Percentiles rank a stretch among this genome's conserved stretches.
Conservation (phyloP, 371 early-diverging fungal species). For the Mucor irregularis region DNA sequence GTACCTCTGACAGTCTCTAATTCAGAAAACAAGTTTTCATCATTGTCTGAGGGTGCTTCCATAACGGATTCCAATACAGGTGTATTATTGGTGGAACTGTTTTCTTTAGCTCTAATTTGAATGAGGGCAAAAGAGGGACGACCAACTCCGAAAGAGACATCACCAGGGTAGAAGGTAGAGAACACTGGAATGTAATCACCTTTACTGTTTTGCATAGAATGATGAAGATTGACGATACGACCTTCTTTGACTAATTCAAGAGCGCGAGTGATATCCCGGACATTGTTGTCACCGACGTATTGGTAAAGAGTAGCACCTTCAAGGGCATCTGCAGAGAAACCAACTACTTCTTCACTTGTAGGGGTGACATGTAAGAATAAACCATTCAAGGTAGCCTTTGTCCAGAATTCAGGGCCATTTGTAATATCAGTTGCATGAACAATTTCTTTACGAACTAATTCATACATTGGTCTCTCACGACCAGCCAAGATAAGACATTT, state of each 20-base stretch:
- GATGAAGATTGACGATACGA: constrained; percentile 36
- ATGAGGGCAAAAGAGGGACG: constrained; percentile 40
- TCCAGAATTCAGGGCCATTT: constrained; percentile 48
- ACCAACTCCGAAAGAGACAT: constrained; percentile 25
- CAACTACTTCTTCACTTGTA: constrained; percentile 37
- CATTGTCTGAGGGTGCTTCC: constrained; percentile 12
- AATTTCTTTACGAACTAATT: constrained; percentile 32
- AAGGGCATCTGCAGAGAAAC: constrained; percentile 39
- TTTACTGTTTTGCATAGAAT: constrained; percentile 43
- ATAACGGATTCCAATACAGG: constrained; percentile 12
- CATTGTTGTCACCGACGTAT: constrained; percentile 48
- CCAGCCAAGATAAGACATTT: constrained; percentile 68
- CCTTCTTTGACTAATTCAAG: constrained; percentile 45
- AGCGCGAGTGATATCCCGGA: constrained; percentile 46
- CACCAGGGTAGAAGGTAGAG: constrained; percentile 51
- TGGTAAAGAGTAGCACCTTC: constrained; percentile 55
- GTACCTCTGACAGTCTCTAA: constrained; percentile 43
- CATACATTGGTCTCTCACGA: constrained; percentile 48
- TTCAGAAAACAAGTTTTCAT: constrained; percentile 47
- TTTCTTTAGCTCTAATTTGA: constrained; percentile 35
- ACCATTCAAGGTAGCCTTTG: constrained; percentile 57
- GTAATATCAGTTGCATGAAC: constrained; percentile 19
- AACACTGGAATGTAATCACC: constrained; percentile 45
- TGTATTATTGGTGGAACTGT: not conserved
- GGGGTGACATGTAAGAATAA: constrained; percentile 52